These are phyloP conservation scores for Ambispora gerdemannii DNA, from an alignment of 192 early-diverging fungal species.

Conservation along the genomic window DNA sequence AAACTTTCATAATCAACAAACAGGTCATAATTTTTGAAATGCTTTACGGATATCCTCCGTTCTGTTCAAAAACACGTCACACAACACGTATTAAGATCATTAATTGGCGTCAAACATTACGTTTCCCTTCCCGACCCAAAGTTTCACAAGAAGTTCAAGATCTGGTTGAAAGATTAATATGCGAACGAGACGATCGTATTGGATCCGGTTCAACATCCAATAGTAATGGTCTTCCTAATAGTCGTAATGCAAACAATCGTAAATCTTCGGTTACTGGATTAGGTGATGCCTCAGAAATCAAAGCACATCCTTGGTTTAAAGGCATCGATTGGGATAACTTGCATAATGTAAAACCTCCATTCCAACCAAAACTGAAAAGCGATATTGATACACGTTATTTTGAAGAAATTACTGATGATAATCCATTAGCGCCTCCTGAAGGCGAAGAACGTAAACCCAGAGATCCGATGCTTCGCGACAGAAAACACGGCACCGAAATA, in stretches of 20 bases:
- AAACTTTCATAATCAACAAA: neutral
- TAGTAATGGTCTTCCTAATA: slow-evolving; percentile 37
- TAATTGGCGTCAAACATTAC: slow-evolving; percentile 59
- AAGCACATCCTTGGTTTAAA: slow-evolving; percentile 71
- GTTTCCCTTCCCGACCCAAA: slow-evolving; percentile 53
- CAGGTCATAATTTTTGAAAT: slow-evolving; percentile 69
- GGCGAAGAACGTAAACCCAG: slow-evolving; percentile 43
- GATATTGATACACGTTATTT: slow-evolving; percentile 92
- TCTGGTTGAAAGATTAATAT: slow-evolving; percentile 56
- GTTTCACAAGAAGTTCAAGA: slow-evolving; percentile 58
- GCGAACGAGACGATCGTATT: slow-evolving; percentile 56
- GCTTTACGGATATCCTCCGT: slow-evolving; percentile 71
- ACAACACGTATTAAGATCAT: slow-evolving; percentile 67
- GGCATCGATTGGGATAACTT: slow-evolving; percentile 71
- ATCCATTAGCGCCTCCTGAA: slow-evolving; percentile 44
- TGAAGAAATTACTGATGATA: slow-evolving; percentile 57
- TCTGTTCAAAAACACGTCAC: slow-evolving; percentile 54
- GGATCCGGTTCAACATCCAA: slow-evolving; percentile 41
- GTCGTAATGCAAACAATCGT: slow-evolving; percentile 32
- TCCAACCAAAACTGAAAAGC: slow-evolving; percentile 74
- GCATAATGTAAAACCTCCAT: slow-evolving; percentile 61
- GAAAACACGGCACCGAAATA: slow-evolving; percentile 47
- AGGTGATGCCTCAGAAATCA: slow-evolving; percentile 71
- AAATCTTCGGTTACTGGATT: slow-evolving; percentile 34
- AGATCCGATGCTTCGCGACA: slow-evolving; percentile 42